phyloP scores from a whole-genome alignment of 202 grass and related monocot species.

The Musa balbisiana region DNA sequence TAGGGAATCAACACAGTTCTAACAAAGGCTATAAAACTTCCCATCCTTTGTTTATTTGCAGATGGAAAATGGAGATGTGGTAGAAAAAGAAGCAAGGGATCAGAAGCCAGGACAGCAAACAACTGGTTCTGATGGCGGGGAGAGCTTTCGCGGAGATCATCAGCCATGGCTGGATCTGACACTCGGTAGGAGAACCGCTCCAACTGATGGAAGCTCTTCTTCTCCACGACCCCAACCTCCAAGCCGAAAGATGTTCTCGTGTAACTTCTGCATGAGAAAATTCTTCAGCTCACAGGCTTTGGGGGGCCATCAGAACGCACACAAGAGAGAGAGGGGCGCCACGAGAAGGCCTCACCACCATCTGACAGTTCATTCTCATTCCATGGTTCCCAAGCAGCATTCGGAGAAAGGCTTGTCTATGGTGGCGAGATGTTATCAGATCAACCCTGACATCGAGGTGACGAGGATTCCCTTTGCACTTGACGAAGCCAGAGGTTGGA shows the following conservation, averaged over 20 bases:
- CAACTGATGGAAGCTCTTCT: conserved; percentile 28
- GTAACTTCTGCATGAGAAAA: conserved; percentile 93
- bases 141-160: conserved; percentile 15
- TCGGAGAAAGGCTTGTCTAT: conserved; percentile 26
- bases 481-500: conserved; percentile 31
- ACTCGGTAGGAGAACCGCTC: conserved; percentile 6
- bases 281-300: conserved; percentile 92
- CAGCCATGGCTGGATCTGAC: conserved; percentile 57
- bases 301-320: conserved; percentile 85
- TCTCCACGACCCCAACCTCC: conserved; percentile 25
- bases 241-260: conserved; percentile 66
- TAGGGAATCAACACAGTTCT: too few relatives aligned
- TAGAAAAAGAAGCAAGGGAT: conserved; percentile 24
- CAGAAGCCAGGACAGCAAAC: conserved; percentile 14
- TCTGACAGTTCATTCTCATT: conserved; percentile 58
- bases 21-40: conserved; percentile 23
- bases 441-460: not conserved
- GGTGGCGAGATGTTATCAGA: conserved; percentile 41
- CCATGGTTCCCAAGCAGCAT: conserved; percentile 32
- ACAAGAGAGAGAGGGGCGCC: conserved; percentile 82
- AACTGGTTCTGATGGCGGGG: not conserved
- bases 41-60: conserved; percentile 20
- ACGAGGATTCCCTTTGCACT: conserved; percentile 37
- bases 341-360: conserved; percentile 47
- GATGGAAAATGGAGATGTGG: conserved; percentile 24